Conservation (phyloP, 2,329 filamentous ascomycete species). For the Aspergillus neoniger region DNA sequence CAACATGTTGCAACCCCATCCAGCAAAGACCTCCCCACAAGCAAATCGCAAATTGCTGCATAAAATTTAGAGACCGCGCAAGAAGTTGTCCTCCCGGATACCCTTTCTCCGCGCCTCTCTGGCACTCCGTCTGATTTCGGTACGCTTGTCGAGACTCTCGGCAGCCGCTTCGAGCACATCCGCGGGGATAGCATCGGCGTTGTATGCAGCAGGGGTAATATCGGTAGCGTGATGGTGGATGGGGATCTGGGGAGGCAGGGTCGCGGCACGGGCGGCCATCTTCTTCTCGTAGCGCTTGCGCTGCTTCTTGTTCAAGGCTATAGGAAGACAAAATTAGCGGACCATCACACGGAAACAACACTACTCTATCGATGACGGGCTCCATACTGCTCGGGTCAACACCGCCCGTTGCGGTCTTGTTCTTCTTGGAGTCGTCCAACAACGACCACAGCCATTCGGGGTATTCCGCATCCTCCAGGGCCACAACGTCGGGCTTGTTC, state of each 20-base stretch:
- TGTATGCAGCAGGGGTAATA: constrained; percentile 44
- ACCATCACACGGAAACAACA: not conserved
- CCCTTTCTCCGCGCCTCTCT: constrained; percentile 48
- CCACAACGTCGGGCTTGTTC: constrained; percentile 48
- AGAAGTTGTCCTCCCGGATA: constrained; percentile 52
- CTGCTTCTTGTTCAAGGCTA: constrained; percentile 51
- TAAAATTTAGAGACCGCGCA: constrained; percentile 46
- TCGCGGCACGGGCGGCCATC: constrained; percentile 43
- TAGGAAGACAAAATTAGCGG: constrained; percentile 19
- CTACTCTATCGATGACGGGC: not conserved
- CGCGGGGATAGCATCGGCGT: constrained; percentile 20
- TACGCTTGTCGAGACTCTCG: constrained; percentile 39
- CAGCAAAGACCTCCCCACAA: constrained; percentile 6
- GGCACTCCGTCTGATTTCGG: constrained; percentile 48
- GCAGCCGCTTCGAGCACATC: constrained; percentile 37
- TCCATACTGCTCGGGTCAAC: constrained; percentile 45
- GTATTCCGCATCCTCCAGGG: constrained; percentile 51
- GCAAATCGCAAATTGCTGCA: not conserved
- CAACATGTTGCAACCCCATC: constrained; percentile 8
- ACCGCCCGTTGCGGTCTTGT: constrained; percentile 35
- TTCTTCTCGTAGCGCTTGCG: constrained; percentile 51
- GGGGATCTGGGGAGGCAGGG: constrained; percentile 45
- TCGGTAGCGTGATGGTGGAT: constrained; percentile 49
- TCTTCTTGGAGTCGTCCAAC: constrained; percentile 40
- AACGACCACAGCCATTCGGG: constrained; percentile 52